Evolutionary conservation across 2,329 filamentous ascomycete genomes (phyloP).

Genomic region (Verticillium isaacii): DNA sequence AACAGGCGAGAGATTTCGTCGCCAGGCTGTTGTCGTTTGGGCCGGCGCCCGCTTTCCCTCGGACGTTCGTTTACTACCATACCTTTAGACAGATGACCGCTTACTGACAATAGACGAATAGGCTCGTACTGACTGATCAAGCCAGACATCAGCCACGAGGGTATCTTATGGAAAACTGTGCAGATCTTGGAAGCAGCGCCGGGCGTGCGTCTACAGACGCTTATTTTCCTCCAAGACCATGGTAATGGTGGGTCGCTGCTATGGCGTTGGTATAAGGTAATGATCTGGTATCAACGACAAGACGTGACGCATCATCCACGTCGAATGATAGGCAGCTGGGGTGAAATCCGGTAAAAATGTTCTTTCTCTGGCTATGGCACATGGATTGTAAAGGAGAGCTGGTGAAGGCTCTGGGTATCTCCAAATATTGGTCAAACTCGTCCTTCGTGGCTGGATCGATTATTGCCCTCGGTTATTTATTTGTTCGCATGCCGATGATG

Average conservation of each 20-base stretch:
- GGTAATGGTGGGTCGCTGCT: background rate
- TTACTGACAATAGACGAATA: background rate
- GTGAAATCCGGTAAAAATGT: background rate
- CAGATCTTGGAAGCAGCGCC: background rate
- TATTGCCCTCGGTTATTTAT: background rate
- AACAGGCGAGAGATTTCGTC: too few species aligned
- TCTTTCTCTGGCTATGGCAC: background rate
- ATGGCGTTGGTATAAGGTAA: background rate
- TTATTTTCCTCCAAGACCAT: background rate
- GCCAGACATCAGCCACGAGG: constrained; percentile 6
- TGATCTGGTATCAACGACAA: background rate
- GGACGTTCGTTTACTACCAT: background rate
- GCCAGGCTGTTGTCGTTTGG: too few species aligned
- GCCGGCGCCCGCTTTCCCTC: background rate
- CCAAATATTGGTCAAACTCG: background rate
- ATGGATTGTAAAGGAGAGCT: background rate
- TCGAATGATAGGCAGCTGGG: background rate
- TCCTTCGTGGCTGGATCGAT: background rate
- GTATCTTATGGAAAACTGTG: constrained; percentile 3
- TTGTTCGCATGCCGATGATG: background rate
- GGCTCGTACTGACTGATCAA: background rate
- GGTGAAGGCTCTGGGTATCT: background rate
- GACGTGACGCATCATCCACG: background rate
- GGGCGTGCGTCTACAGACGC: background rate
- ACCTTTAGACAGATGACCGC: background rate